Evolutionary conservation across 352 stramenopile genomes (phyloP).

Genomic region (Phytophthora sansomeana): DNA sequence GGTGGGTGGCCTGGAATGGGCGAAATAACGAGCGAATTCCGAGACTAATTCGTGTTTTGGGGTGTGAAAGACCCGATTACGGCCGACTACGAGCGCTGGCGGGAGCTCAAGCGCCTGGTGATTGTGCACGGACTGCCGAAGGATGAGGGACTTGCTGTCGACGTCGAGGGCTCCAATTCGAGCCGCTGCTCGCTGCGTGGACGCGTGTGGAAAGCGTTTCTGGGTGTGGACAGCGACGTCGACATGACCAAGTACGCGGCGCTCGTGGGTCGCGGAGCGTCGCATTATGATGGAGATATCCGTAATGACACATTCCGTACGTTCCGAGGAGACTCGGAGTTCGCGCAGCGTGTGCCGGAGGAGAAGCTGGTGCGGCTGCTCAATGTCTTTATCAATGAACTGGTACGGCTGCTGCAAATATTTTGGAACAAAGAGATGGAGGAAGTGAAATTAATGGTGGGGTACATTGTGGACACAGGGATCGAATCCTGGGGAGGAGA

Average conservation of each 20-base stretch:
- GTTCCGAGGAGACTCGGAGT: slow-evolving; percentile 89
- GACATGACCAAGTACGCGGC: slow-evolving; percentile 70
- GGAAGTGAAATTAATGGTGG: background rate
- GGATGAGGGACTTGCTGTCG: slow-evolving; percentile 35
- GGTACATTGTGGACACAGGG: slow-evolving; percentile 6
- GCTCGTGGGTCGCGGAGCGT: slow-evolving; percentile 80
- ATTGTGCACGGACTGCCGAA: slow-evolving; percentile 81
- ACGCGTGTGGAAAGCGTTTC: slow-evolving; percentile 90
- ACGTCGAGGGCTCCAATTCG: slow-evolving; percentile 13
- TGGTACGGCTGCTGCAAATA: slow-evolving; percentile 22
- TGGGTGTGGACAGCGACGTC: slow-evolving; percentile 77
- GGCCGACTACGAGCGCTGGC: slow-evolving; percentile 77
- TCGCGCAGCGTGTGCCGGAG: slow-evolving; percentile 89
- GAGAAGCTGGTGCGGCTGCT: slow-evolving; percentile 91
- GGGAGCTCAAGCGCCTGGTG: slow-evolving; percentile 84
- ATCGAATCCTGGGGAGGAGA: slow-evolving; percentile 33
- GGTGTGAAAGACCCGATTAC: slow-evolving; percentile 40
- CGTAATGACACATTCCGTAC: slow-evolving; percentile 94
- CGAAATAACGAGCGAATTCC: no score
- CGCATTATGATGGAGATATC: slow-evolving; percentile 87
- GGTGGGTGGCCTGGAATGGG: background rate
- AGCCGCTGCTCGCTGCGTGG: slow-evolving; percentile 76
- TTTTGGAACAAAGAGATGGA: background rate
- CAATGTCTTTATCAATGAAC: slow-evolving; percentile 93
- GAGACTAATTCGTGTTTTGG: no score